Evolutionary conservation across 2,329 filamentous ascomycete species (phyloP), one percentile per base, ranked within the genome.

Genomic region (Beauveria bassiana): DNA sequence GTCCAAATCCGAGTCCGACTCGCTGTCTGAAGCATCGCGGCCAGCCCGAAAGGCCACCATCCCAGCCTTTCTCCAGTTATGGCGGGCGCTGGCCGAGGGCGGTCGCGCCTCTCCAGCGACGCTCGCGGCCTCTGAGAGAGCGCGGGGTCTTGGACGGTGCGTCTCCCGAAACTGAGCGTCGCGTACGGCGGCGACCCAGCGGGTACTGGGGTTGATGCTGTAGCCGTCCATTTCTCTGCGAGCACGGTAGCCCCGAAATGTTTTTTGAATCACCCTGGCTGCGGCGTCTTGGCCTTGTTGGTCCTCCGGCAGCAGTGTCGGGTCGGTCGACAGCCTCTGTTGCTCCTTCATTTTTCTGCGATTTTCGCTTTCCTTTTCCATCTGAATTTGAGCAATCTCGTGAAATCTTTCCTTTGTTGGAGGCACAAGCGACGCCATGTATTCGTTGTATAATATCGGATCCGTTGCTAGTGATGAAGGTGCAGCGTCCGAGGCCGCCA

Each of bases 61-160:
- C 20, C 87, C 85, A 0, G 83, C 86, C 65, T 89, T 89, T 68
- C 86, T 86, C 92, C 92, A 96, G 62, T 91, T 88, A 83, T 81
- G 16, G 89, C 88, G 68, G 70, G 65, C 43, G 66, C 64, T 46
- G 68, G 65, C 47, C 64, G 68, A 40, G 64, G 62, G 42, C 64
- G 56, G n/a, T 59, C 28, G 20, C 20, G 8, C 16, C 14, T 49
- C 59, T 12, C 20, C 40, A 9, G 18, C 64, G 14, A 31, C 47
- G 56, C 54, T 52, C 0, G 49, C 56, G 1, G 60, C 62, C 1
- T 65, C 65, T 16, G 64, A 60, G 31, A 62, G 61, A 14, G 67
- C 61, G 67, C 60, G 77, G 62, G 59, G 76, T 65, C 61, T 75
- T 8, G 82, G 81, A 42, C 72, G 75, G 26, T 75, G 81, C 45